These are phyloP conservation scores for Jatropha podagrica DNA, from an alignment of 441 rosid genomes.

Conservation along the genomic window DNA sequence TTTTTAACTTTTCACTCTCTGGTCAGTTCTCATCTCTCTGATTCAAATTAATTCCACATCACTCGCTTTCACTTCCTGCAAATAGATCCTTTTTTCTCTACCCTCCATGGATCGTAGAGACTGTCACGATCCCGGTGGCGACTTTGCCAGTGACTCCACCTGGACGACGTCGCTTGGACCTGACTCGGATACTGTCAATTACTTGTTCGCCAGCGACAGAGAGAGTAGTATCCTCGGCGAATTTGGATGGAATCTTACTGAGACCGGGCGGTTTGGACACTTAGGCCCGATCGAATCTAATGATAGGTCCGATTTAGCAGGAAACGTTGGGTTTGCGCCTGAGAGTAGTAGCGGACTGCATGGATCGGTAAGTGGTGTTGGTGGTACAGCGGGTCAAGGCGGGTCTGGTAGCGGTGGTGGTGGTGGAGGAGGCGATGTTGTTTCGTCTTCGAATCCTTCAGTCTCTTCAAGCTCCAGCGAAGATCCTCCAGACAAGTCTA, in stretches of 20 bases:
- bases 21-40: not conserved
- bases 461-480: conserved; percentile 82
- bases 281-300: conserved; percentile 23
- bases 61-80: not conserved
- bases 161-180: conserved; percentile 36
- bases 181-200: conserved; percentile 41
- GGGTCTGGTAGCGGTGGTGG: conserved; percentile 11
- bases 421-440: conserved; percentile 30
- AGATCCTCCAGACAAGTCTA: conserved; percentile 67
- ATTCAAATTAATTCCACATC: not conserved
- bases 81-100: too few relatives aligned
- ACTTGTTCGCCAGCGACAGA: conserved; percentile 43
- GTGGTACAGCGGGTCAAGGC: conserved; percentile 15
- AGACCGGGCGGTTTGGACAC: conserved; percentile 17
- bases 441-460: conserved; percentile 56
- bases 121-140: conserved; percentile 48
- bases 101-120: conserved; percentile 33
- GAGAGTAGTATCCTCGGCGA: conserved; percentile 57
- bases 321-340: conserved; percentile 19
- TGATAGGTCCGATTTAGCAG: conserved; percentile 28
- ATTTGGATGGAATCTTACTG: conserved; percentile 56
- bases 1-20: not conserved
- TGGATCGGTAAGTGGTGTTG: conserved; percentile 18
- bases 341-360: conserved; percentile 13
- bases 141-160: conserved; percentile 32